Evolutionary conservation across 2,329 filamentous ascomycete genomes (phyloP), one percentile per base, ranked within the genome.

Genomic region (Trichoderma sp.): DNA sequence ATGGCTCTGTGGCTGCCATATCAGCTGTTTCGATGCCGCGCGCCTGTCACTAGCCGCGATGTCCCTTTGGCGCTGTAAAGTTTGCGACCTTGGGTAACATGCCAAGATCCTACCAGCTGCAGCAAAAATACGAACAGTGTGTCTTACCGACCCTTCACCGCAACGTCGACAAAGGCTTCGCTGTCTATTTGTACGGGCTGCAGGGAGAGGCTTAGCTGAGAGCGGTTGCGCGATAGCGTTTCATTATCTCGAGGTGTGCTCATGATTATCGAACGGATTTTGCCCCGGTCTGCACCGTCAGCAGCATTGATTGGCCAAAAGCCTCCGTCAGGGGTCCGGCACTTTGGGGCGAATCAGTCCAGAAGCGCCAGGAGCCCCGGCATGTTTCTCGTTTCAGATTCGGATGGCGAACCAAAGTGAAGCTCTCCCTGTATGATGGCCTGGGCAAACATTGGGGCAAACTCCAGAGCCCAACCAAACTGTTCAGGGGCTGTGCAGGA

Each of bases 381-480:
- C 71, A 21, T 64, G 71, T 73, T 65, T 73, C 60, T 73, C n/a
- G 71, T 73, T 73, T 73, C 71, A 73, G 60, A 33, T 65, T 21
- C 29, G 60, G 60, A 73, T 73, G 14, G 71, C 71, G 60, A 65
- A 65, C 71, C 60, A 73, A 73, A 73, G 38, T 65, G 71, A 73
- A 73, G 71, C 60, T 73, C 41, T 64, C 21, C 59, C 38, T 65
- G 71, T 65, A 73, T 73, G 71, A 73, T 64, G 29, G 27, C 41
- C n/a, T 65, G 24, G 71, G 62, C 71, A 73, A 65, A 73, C 29
- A 65, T 65, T 73, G 60, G 60, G 69, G 69, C 69, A 65, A 73
- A 56, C 59, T 35, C 29, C 59, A 64, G 38, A 53, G 12, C 71
- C 71, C 60, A 65, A 53, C 29, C 16, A 53, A 53, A n/a, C 21